A percentile compares a stretch with the other conserved stretches of the same genome.
These are phyloP conservation scores for Colletotrichum caudatum DNA, from an alignment of 2,329 filamentous ascomycete species.

Conservation along the genomic window DNA sequence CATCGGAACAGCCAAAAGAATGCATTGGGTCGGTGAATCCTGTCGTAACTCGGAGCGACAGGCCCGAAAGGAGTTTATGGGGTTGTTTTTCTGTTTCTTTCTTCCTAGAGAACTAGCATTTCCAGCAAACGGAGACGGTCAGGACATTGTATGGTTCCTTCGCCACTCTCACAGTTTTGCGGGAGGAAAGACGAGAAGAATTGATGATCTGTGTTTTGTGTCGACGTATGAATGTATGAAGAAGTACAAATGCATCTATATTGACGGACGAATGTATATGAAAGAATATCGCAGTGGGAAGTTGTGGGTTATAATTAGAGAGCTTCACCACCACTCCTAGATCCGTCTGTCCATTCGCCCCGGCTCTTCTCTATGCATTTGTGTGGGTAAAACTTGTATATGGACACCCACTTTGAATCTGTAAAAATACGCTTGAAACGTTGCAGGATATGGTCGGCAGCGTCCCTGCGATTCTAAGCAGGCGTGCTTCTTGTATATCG, in stretches of 20 bases:
- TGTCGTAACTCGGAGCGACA: slow-evolving; percentile 4
- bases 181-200: slow-evolving; percentile 15
- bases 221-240: slow-evolving; percentile 23
- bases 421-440: neutral
- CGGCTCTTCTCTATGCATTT: neutral
- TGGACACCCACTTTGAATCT: neutral
- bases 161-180: neutral
- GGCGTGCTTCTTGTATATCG: slow-evolving; percentile 31
- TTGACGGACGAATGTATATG: slow-evolving; percentile 33
- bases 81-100: neutral
- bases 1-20: slow-evolving; percentile 15
- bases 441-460: slow-evolving; percentile 17
- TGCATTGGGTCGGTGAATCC: slow-evolving; percentile 34
- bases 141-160: slow-evolving; percentile 16
- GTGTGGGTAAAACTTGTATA: neutral
- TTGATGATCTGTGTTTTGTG: neutral
- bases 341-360: neutral
- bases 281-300: slow-evolving; percentile 9
- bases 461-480: slow-evolving; percentile 39
- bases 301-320: slow-evolving; percentile 18
- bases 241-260: slow-evolving; percentile 8
- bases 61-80: slow-evolving; percentile 29
- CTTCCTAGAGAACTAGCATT: neutral
- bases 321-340: neutral
- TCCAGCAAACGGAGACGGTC: neutral